These are phyloP conservation scores for Amanita polypyramis DNA, from an alignment of 768 basidiomycete genomes.

Conservation along the genomic window DNA sequence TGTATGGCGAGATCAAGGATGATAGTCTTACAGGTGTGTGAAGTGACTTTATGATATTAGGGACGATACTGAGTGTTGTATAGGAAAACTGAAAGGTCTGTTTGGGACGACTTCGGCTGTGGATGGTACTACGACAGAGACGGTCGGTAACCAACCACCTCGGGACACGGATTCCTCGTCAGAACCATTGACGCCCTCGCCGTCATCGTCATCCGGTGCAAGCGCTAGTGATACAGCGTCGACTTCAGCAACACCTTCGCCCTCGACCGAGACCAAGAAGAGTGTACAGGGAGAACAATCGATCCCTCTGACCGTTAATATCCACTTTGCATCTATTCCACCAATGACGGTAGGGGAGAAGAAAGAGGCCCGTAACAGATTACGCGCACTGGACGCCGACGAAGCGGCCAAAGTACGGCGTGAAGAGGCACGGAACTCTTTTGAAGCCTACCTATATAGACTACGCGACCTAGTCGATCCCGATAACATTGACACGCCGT, in stretches of 20 bases:
- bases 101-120: constrained; percentile 47
- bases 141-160: constrained; percentile 34
- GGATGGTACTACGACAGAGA: constrained; percentile 27
- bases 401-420: constrained; percentile 68
- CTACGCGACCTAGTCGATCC: constrained; percentile 74
- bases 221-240: constrained; percentile 15
- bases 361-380: constrained; percentile 55
- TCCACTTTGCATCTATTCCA: constrained; percentile 53
- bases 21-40: constrained; percentile 61
- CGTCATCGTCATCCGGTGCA: constrained; percentile 22
- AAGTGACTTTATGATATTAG: background rate
- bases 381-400: constrained; percentile 67
- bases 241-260: constrained; percentile 24
- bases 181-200: constrained; percentile 20
- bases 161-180: constrained; percentile 21
- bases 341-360: constrained; percentile 78
- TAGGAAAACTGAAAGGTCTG: constrained; percentile 80
- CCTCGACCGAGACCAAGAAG: constrained; percentile 25
- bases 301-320: constrained; percentile 54
- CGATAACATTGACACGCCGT: constrained; percentile 54
- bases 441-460: constrained; percentile 92
- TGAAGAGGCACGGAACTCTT: constrained; percentile 84
- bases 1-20: constrained; percentile 73
- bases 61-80: constrained; percentile 6
- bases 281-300: constrained; percentile 44